phyloP scores from a whole-genome alignment of 2,329 filamentous ascomycete genomes.

The Arthrobotrys sphaeroides region DNA sequence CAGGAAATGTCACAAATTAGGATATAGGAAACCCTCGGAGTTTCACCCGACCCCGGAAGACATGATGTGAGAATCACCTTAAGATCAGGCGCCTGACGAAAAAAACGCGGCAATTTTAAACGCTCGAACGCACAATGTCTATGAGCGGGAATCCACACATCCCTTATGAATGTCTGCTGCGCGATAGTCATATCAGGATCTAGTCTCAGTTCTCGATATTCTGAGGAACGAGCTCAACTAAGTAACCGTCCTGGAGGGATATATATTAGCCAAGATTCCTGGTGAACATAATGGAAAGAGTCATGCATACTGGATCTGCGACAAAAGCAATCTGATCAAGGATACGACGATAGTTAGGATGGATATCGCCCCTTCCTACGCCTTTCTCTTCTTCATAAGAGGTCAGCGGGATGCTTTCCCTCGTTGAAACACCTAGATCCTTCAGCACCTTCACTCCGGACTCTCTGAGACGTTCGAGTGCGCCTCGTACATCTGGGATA shows the following conservation, averaged over 20 bases:
- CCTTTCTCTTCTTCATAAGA: constrained; percentile 34
- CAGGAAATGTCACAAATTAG: too few species aligned
- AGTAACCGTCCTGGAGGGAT: constrained; percentile 56
- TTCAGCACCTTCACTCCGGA: constrained; percentile 40
- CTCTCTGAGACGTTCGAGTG: constrained; percentile 54
- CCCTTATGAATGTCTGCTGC: too few species aligned
- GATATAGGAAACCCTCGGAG: too few species aligned
- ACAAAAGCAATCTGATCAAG: constrained; percentile 60
- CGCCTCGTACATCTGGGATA: constrained; percentile 58
- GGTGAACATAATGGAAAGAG: background rate
- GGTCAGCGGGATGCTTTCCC: constrained; percentile 57
- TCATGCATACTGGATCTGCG: constrained; percentile 58
- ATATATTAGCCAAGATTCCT: background rate
- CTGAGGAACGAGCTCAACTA: constrained; percentile 47
- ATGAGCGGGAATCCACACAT: too few species aligned
- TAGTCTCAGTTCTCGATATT: constrained; percentile 13
- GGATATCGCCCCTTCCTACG: constrained; percentile 53
- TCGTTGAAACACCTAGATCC: constrained; percentile 57
- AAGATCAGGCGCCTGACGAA: too few species aligned
- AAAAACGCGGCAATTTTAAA: too few species aligned
- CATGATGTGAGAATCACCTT: too few species aligned
- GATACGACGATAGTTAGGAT: constrained; percentile 58
- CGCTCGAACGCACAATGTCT: too few species aligned
- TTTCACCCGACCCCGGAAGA: too few species aligned
- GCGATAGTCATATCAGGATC: too few species aligned